Base-by-base conservation (phyloP, 202 grass and related monocot genomes). In the Carex sylvatica region DNA sequence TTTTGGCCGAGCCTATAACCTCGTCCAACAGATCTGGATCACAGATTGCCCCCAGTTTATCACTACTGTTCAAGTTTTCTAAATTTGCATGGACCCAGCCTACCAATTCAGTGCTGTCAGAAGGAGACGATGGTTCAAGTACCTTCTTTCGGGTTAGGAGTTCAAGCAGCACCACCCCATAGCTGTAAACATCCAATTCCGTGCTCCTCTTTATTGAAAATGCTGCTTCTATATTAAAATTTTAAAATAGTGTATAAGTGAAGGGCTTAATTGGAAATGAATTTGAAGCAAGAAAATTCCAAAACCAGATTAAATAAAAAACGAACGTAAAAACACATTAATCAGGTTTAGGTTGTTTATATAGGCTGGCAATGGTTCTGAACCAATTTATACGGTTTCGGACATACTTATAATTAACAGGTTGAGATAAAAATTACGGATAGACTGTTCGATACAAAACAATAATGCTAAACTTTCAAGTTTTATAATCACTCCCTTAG, bases 111-210 rank as follows among this genome's bases (percentile, higher is more conserved):
- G 22, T 79, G 24, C 47, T 68, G 53, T 82, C 82, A 0, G 89
- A 86, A 68, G 86, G 85, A 0, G 89, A 93, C 0, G 87, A 93
- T 0, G 81, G 81, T 36, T 97, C 88, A 42, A 91, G 44, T 0
- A 80, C 87, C 73, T 4, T 85, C 78, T 80, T 92, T 69, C 87
- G 88, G 19, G 93, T 96, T 16, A 92, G 65, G 9, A 96, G 79
- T 85, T 89, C 93, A 5, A 96, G 90, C 1, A 96, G 51, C 38
- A 96, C 85, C 0, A 96, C 83, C 5, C 93, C 93, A 44, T 93
- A 96, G 81, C 93, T 96, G 61, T 96, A 96, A 26, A 96, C 88
- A 61, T 96, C 93, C 0, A 88, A 91, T 80, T 93, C 81, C 20
- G 76, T 78, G 73, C 76, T 86, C 53, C 44, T 86, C 15, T 77